phyloP scores from a whole-genome alignment of 2,329 filamentous ascomycete genomes.

The Coniochaeta pulveracea region DNA sequence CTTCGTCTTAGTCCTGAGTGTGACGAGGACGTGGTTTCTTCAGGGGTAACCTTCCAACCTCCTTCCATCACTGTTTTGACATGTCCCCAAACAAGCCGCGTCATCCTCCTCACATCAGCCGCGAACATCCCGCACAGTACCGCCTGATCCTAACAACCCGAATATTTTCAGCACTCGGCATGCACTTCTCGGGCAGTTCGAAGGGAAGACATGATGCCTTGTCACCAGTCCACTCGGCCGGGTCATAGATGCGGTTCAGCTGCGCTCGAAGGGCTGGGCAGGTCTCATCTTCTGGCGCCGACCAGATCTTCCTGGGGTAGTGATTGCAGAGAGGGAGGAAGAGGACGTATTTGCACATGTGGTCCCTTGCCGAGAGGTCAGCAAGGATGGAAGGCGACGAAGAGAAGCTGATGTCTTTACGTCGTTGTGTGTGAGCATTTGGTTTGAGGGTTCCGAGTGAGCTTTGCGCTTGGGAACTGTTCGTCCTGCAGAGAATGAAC shows the following conservation, averaged over 20 bases:
- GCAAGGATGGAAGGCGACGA: no score
- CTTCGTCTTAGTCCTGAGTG: no score
- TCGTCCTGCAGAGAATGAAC: no score
- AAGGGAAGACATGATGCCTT: neutral
- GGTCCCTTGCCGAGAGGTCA: no score
- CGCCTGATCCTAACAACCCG: neutral
- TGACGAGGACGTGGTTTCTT: no score
- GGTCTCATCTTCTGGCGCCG: neutral
- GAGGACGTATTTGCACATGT: constrained; percentile 6
- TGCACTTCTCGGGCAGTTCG: constrained; percentile 4
- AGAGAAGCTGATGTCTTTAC: no score
- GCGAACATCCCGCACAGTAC: neutral
- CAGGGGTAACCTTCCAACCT: no score
- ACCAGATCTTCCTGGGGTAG: neutral
- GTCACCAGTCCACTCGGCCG: constrained; percentile 1
- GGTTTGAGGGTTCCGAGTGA: no score
- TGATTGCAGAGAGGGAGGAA: constrained; percentile 4
- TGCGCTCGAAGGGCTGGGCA: constrained; percentile 3
- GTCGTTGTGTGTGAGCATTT: no score
- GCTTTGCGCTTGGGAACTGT: no score
- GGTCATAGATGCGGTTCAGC: constrained; percentile 5
- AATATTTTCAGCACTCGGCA: constrained; percentile 4
- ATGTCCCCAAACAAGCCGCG: no score
- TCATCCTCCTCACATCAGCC: neutral
- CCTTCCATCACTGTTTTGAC: no score